Percentiles rank a stretch among this genome's conserved stretches.
Conservation (phyloP, 176 grass and related monocot genomes). For the Thalia dealbata region DNA sequence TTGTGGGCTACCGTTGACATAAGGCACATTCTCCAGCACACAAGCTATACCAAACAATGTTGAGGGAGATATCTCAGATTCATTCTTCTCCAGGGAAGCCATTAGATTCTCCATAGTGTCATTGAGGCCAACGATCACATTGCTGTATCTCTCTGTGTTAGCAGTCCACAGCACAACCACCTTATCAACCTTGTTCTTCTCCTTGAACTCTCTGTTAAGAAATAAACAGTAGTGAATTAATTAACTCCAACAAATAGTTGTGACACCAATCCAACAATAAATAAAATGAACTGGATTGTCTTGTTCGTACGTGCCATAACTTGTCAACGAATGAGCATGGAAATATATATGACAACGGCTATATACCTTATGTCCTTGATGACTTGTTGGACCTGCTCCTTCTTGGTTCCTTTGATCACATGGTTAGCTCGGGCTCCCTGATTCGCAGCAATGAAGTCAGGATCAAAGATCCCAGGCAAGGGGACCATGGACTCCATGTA, state of each 20-base stretch:
- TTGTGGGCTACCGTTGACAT: conserved; percentile 93
- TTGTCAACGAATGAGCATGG: not conserved
- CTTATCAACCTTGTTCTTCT: conserved; percentile 81
- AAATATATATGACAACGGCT: too few species aligned
- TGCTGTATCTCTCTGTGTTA: conserved; percentile 94
- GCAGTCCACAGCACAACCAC: conserved; percentile 91
- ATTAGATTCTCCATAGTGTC: conserved; percentile 80
- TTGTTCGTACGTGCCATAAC: too few species aligned
- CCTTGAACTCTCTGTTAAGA: conserved; percentile 80
- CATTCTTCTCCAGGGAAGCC: conserved; percentile 63
- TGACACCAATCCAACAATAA: too few species aligned
- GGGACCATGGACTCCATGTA: conserved; percentile 96
- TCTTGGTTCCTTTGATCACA: conserved; percentile 68
- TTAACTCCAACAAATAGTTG: not conserved
- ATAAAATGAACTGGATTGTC: too few species aligned
- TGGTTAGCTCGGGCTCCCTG: conserved; percentile 59
- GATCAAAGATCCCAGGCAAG: conserved; percentile 76
- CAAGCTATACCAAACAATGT: conserved; percentile 79
- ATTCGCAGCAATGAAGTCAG: conserved; percentile 89
- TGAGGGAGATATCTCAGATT: conserved; percentile 78
- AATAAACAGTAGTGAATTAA: not conserved
- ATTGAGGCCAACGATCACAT: conserved; percentile 61
- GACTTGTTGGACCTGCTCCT: conserved; percentile 82
- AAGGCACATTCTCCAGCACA: conserved; percentile 73
- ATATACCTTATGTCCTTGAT: conserved; percentile 83